phyloP scores from a whole-genome alignment of 177 flowering plant species.

The Vitis hybrid region DNA sequence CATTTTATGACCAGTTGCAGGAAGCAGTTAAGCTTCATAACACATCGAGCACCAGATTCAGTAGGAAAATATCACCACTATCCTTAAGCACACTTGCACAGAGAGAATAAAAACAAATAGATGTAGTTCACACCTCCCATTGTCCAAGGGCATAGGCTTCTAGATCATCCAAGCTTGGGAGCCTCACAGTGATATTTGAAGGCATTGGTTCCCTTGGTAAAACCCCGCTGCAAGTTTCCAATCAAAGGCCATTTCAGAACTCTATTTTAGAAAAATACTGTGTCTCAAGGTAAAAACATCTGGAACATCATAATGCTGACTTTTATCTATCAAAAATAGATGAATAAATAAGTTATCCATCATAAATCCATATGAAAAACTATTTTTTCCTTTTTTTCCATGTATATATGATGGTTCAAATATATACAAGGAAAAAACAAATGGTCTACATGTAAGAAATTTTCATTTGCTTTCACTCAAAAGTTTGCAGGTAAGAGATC shows the following conservation, averaged over 20 bases:
- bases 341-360: too few relatives aligned
- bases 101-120: neutral
- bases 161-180: conserved; percentile 81
- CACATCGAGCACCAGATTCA: neutral
- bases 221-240: conserved; percentile 59
- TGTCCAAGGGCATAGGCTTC: conserved; percentile 79
- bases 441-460: too few relatives aligned
- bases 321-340: too few relatives aligned
- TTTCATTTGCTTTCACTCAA: too few relatives aligned
- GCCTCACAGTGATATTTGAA: conserved; percentile 65
- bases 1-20: conserved; percentile 6
- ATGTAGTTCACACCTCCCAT: conserved; percentile 80
- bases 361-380: too few relatives aligned
- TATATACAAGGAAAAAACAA: too few relatives aligned
- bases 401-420: too few relatives aligned
- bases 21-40: conserved; percentile 1
- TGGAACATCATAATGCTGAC: too few relatives aligned
- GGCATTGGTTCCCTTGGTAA: conserved; percentile 90
- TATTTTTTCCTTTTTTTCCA: too few relatives aligned
- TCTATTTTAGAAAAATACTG: conserved; percentile 8
- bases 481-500: neutral
- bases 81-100: neutral
- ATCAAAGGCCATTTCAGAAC: conserved; percentile 1
- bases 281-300: too few relatives aligned
- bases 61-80: neutral